Evolutionary conservation across 768 basidiomycete genomes (phyloP), one percentile per base, ranked within the genome.

Genomic region (Aureoboletus auriporus): DNA sequence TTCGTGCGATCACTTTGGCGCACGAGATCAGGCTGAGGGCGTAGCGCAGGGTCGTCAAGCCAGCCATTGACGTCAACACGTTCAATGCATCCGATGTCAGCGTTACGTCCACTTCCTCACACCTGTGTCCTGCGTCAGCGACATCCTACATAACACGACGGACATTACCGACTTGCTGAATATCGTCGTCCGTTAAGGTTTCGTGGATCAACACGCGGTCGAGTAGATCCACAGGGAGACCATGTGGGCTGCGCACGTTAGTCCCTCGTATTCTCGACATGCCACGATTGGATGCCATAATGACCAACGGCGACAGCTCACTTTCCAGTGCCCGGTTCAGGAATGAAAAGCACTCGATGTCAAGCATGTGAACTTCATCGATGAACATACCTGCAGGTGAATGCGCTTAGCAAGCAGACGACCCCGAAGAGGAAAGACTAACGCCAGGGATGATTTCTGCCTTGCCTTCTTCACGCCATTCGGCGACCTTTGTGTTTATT

Each of bases 301-400:
- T 93, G 33, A 99, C 95, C 45, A 98, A 73, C 1, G 95, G 95
- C 1, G 95, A 85, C 1, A 98, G 76, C 53, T 95, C 94, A 51
- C 85, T 84, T 65, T 99, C 95, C 41, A 99, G 75, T 2, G 95
- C 95, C 30, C 95, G 83, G 66, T 99, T 99, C 51, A 99, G 75
- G 78, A 94, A 99, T 7, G 94, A 96, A 75, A 98, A 98, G 64
- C 95, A 97, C 66, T 98, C 95, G 53, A 99, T 97, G 67, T 99
- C 95, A 56, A 99, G 84, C 95, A 99, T 99, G 75, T 98, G 95
- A 11, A 97, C 95, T 71, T 97, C 95, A 69, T 98, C 95, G 58
- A 97, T 96, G 75, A 97, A 97, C 11, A 75, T n/a, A 96, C 91
- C 91, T 94, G 58, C 7, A 20, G 10, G 35, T 9, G 14, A 8